Evolutionary conservation across 164 flowering plant genomes (phyloP).

Genomic region (Chloranthus sessilifolius): DNA sequence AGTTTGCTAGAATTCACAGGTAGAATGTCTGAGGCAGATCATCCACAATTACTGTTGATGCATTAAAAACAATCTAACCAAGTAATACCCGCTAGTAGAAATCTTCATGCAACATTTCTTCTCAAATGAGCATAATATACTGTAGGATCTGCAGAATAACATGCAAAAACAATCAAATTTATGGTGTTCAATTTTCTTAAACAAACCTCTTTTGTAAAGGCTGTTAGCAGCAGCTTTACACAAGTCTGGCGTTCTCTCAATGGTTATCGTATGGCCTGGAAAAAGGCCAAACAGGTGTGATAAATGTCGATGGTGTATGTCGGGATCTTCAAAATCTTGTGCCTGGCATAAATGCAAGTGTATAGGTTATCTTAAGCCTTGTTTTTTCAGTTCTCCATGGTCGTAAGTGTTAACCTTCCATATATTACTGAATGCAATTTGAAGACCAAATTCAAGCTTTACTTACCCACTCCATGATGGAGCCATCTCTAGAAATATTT

Average conservation of each 20-base stretch:
- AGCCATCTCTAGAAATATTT: conserved; percentile 76
- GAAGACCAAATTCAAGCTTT: conserved; percentile 1
- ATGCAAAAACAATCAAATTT: no score
- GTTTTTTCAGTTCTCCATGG: no score
- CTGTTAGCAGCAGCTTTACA: conserved; percentile 76
- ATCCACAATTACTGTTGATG: no score
- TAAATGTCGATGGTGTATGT: conserved; percentile 75
- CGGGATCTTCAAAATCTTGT: conserved; percentile 83
- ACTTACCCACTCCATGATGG: conserved; percentile 94
- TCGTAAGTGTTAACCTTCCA: background rate
- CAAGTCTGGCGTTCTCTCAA: conserved; percentile 68
- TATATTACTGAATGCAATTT: background rate
- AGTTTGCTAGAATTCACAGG: no score
- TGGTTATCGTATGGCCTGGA: conserved; percentile 82
- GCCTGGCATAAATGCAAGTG: conserved; percentile 40
- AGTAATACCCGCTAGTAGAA: no score
- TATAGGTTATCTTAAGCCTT: background rate
- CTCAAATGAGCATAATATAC: no score
- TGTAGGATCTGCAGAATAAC: no score
- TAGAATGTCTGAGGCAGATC: no score
- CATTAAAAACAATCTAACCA: no score
- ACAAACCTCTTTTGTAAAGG: conserved; percentile 77
- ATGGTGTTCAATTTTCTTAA: background rate
- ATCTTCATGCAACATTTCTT: no score
- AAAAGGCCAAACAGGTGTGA: conserved; percentile 89